Base-by-base conservation (phyloP, 495 filamentous ascomycete genomes). In the Penicillium dipodomyicola region DNA sequence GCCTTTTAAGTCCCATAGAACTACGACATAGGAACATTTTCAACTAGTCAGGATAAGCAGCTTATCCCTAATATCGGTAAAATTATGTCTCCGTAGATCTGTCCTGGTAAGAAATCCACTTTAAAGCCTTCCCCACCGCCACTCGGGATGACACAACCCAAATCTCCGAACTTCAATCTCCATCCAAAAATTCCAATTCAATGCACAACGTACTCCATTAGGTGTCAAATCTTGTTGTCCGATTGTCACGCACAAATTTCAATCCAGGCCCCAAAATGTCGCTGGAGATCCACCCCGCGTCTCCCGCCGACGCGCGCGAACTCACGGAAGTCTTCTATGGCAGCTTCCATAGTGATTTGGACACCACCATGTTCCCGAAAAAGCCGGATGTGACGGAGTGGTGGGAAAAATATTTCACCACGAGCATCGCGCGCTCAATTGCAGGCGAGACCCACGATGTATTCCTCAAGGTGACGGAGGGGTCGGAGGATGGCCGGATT, bases 291-390 rank as follows among this genome's bases (percentile, higher is more conserved):
- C 40, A 60, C n/a, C 32, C 30, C 4, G 62, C 67, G 10, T 41
- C 32, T 2, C 39, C 57, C 23, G 2, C 32, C 23, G 70, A 71
- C 42, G 61, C 62, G 12, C 27, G 56, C 9, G 19, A 49, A 9
- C 55, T 71, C 2, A 42, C 60, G 0, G 50, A 57, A 32, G 32
- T 65, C 11, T 70, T 70, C 62, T 46, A 57, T 11, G 54, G 52
- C 45, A 52, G 58, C 40, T 72, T 70, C 65, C 58, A 43, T 12
- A 55, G 61, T 32, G 20, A 45, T 22, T 55, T 65, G 56, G 60
- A 65, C 52, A 45, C 32, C 19, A 56, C 46, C 12, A 60, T 73
- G 57, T 71, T 70, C 49, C 70, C 70, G 0, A 50, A 33, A 14
- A 64, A 56, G 2, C 61, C 64, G n/a, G 67, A 65, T 3, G 63